Base-by-base conservation (phyloP, 2,329 filamentous ascomycete species). In the Cercospora nicotianae region DNA sequence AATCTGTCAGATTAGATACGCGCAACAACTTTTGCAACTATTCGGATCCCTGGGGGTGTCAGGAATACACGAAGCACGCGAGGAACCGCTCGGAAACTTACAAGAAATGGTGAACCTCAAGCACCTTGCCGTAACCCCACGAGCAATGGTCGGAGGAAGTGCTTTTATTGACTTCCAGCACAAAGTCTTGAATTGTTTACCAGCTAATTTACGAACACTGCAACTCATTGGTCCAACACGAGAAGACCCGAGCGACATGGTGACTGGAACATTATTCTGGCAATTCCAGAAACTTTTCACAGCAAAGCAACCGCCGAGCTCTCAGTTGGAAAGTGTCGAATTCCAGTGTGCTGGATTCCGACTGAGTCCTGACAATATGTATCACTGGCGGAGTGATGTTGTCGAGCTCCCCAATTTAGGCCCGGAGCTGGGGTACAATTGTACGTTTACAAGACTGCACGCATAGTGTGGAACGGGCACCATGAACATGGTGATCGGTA, bases 1-100 rank as follows among this genome's bases (percentile, higher is more conserved):
- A 68, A 65, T 39, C 33, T 0, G 59, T 68, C 3, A 62, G 59
- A 28, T 31, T 68, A 6, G 66, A 68, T 26, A 65, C 66, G 6
- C 53, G 63, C 23, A 60, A 65, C 13, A 65, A 65, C 28, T 51
- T 63, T 23, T 67, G 66, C 31, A 20, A 55, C 9, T 26, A 55
- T 16, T 16, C 28, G 7, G 66, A 65, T 3, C 9, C 26, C 20
- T 60, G 5, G 5, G 39, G 55, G 51, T 26, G 13, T 45, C 23
- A 33, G n/a, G 39, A 18, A 42, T 30, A 9, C 42, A 42, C 26
- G 66, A 68, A 63, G 66, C 63, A 33, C n/a, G 26, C 7, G 63
- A 65, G 20, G 42, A 60, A 5, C 48, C 62, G 12, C 45, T 68
- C 5, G 63, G 66, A 26, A 51, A 48, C 20, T 10, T 68, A 8